Base-by-base conservation (phyloP, 306 rosid genomes). In the Vachellia collinsii region DNA sequence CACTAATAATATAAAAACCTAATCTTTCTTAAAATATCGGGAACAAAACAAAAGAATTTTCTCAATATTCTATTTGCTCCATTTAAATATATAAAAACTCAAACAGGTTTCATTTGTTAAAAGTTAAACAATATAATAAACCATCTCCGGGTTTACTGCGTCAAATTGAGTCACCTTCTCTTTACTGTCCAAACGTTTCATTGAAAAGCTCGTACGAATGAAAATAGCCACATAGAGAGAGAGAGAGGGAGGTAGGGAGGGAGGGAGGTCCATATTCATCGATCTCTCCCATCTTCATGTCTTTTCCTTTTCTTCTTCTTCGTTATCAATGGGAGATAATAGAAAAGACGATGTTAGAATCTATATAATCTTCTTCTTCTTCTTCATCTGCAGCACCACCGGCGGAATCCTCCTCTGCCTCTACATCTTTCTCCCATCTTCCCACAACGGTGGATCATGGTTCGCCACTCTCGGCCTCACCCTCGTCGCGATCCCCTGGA, bases 401-500 rank as follows among this genome's bases (percentile, higher is more conserved):
- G 98, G 98, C 12, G 97, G 92, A 16, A 11, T 83, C 72, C 82
- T 94, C 64, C 97, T 94, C 43, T 80, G 77, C 80, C 67, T 92
- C 8, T 88, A 94, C 87, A 77, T 91, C 11, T 25, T 85, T 17
- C 69, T 84, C 13, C 88, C 92, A 2, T 72, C 85, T 71, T 56
- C 84, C 0, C 23, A 83, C 63, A 20, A 79, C 12, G 3, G 3
- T 19, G 3, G 11, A 67, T 4, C 65, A 12, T 85, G 79, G 86
- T 83, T 82, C 69, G 85, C 87, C 44, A 34, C 78, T 48, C 81
- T 5, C 0, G 98, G 98, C 50, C 82, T 94, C 70, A 5, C 73
- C 9, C 79, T 94, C 23, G 97, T 91, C 8, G 86, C 92, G 22
- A 77, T 90, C 71, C 98, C 98, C 2, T 91, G 98, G 98, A 11